Base-by-base conservation (phyloP, 2,329 filamentous ascomycete species). In the Ceratocystis albifundus region DNA sequence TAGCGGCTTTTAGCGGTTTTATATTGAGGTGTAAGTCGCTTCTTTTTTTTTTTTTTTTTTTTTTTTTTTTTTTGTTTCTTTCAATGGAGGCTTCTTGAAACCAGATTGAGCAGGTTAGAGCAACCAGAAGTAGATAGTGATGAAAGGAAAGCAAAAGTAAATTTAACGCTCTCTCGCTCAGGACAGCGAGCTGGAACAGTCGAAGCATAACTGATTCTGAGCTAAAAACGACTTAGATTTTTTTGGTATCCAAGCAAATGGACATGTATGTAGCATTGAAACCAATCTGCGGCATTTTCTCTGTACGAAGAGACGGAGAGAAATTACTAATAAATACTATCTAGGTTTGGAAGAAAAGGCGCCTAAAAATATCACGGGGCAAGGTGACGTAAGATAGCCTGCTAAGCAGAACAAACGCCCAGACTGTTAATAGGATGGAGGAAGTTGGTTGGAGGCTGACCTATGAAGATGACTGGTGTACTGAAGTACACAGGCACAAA, bases 311-410 rank as follows among this genome's bases (percentile, higher is more conserved):
- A 50, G 25, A 22, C 17, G 28, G 22, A 57, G 50, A 57, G 25
- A 20, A 25, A 57, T 30, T 25, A 28, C 25, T 57, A 15, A 57
- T 4, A 20, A 17, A 57, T 28, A 3, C 25, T 1, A 30, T 50
- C n/a, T 36, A 3, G 32, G 2, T 15, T 57, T 57, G 50, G 50
- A 57, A 57, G 22, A 57, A 32, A 57, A 57, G 50, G 8, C 25
- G 15, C 50, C 50, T 55, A 57, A 57, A 57, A 57, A 30, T 32
- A 57, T 57, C 50, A 57, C 50, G 50, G 50, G 50, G 28, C 25
- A 15, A 28, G 36, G 28, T 57, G 53, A 57, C 53, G 53, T 57
- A 57, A 57, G 53, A 57, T 6, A 15, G 12, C 12, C 25, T n/a
- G 25, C 53, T 57, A 28, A 30, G 25, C 28, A 32, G 5, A 30